Evolutionary conservation across 2,329 filamentous ascomycete genomes (phyloP), one percentile per base, ranked within the genome.

Genomic region (Colletotrichum phormii): DNA sequence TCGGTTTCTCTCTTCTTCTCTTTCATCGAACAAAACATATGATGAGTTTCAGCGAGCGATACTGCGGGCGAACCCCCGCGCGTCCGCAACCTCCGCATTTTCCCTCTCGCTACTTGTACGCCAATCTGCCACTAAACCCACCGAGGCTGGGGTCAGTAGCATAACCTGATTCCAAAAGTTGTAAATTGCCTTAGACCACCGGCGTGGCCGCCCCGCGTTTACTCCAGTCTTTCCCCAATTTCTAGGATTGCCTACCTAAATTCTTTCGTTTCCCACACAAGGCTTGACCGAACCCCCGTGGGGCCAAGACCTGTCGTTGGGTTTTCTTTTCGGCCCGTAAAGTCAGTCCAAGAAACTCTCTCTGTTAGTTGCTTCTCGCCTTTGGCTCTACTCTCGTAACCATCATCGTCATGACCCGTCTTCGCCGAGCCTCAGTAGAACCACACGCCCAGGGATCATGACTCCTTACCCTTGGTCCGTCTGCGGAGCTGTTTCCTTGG

Each of bases 141-240:
- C 58, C 18, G 53, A 37, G 24, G 53, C 59, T 29, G 64, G 69
- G 64, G 64, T 26, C 9, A 22, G 46, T 58, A 70, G 67, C 67
- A 61, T 57, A 26, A 53, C 22, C 12, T 54, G n/a, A 31, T 29
- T 24, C n/a, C 24, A n/a, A 24, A 31, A 29, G 13, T 63, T 49
- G 26, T 9, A 22, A 62, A 51, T 33, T 53, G n/a, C 60, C 15
- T 22, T 22, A 22, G 42, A 53, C 4, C 4, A 31, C 22, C 67
- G 66, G 54, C 61, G n/a, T 70, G 59, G 54, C 66, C 70, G 70
- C 66, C 70, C 70, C 70, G 70, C 70, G 70, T 72, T 72, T 49
- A 18, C 31, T 46, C 49, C 60, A 12, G 11, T 18, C 49, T 29
- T 55, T 29, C 53, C 53, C 22, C 67, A 37, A 65, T 58, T 31